phyloP scores from a whole-genome alignment of 129 eudicot species.

The Lonicera japonica region DNA sequence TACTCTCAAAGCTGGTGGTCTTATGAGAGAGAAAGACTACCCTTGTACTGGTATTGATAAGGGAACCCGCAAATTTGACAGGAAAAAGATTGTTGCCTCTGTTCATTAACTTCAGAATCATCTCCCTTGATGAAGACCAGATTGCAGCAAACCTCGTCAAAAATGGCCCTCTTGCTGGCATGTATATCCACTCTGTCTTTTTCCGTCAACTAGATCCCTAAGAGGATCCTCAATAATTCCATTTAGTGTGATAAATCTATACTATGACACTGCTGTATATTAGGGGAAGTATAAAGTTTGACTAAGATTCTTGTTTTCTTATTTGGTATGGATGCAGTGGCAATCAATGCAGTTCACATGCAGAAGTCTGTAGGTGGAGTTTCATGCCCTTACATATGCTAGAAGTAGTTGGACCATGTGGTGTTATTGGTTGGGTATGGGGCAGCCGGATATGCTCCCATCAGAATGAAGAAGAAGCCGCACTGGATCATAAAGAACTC shows the following conservation, averaged over 20 bases:
- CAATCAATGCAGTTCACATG: conserved; percentile 75
- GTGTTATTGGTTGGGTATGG: conserved; percentile 77
- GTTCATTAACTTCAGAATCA: conserved; percentile 71
- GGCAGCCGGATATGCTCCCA: conserved; percentile 52
- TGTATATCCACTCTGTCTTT: neutral
- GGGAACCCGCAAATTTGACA: conserved; percentile 67
- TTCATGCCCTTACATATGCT: conserved; percentile 74
- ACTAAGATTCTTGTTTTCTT: too few relatives aligned
- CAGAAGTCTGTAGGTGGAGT: conserved; percentile 75
- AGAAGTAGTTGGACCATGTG: conserved; percentile 65
- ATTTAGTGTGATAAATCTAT: too few relatives aligned
- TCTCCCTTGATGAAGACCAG: conserved; percentile 73
- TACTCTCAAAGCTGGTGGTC: conserved; percentile 73
- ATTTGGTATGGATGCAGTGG: conserved; percentile 45
- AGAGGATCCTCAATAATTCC: too few relatives aligned
- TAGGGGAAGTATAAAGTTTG: too few relatives aligned
- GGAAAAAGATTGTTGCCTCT: conserved; percentile 58
- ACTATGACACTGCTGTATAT: too few relatives aligned
- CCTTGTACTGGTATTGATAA: conserved; percentile 63
- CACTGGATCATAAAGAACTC: conserved; percentile 90
- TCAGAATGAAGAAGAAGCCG: conserved; percentile 61
- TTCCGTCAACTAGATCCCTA: too few relatives aligned
- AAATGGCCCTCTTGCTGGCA: conserved; percentile 88
- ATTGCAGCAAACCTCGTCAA: conserved; percentile 86
- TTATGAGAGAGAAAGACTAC: conserved; percentile 72